Evolutionary conservation across 164 flowering plant genomes (phyloP), one percentile per base, ranked within the genome.

Genomic region (Vitis rotundifolia): DNA sequence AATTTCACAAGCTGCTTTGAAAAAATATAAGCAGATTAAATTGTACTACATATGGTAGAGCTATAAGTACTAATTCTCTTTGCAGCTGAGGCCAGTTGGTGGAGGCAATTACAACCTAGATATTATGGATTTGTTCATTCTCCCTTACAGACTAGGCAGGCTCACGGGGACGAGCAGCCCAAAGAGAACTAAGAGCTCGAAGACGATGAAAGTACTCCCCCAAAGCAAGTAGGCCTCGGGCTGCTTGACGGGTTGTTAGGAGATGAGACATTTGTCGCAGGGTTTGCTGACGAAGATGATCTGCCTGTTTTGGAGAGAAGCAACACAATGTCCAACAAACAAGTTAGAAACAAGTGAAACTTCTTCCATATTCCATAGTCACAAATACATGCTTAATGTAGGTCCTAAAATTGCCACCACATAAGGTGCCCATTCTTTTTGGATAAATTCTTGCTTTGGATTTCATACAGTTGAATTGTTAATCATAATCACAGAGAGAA

Each of bases 131-230:
- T 59, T 59, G 61, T 59, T 6, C 26, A 19, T 16, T 16, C n/a
- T 55, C 8, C n/a, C 16, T 28, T 28, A 50, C 6, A 58, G 54
- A 64, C 66, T 82, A 88, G 9, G 88, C 69, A 16, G 86, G 75
- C 61, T 89, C 90, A 49, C 81, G 81, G 16, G 91, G 87, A 49
- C 92, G 89, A 63, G 91, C 81, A 54, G 88, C 82, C 97, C 97
- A 94, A 28, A 90, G 87, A 2, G 90, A 83, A 70, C 96, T 89
- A 5, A 94, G 84, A 37, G 91, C 86, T 26, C 94, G 89, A 28
- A 94, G 89, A 44, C 97, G 90, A 58, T 90, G 93, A 70, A 89
- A 88, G 75, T 87, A 91, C 75, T 94, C 96, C 11, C 97, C 97
- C 58, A 94, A 81, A 3, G 91, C 92, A 50, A 94, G 85, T 81